Percentiles rank a stretch among this genome's conserved stretches.
phyloP scores from a whole-genome alignment of 169 alveolate species.

The Plasmodium coatneyi region DNA sequence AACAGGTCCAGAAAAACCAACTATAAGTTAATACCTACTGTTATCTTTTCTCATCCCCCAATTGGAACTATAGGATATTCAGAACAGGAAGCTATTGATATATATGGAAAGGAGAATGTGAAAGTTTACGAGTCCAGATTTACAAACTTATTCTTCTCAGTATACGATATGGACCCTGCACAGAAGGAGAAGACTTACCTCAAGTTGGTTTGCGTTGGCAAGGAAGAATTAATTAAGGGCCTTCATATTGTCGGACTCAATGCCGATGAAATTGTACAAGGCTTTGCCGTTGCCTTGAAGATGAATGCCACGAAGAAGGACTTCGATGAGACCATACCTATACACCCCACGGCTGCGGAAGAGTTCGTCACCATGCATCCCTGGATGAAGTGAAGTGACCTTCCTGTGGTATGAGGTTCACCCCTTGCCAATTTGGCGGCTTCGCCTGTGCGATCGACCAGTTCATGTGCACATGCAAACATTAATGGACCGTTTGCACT shows the following conservation, averaged over 20 bases:
- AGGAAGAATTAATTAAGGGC: constrained; percentile 89
- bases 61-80: constrained; percentile 92
- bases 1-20: constrained; percentile 71
- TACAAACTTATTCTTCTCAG: constrained; percentile 82
- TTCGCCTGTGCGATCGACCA: not conserved
- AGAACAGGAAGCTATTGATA: constrained; percentile 90
- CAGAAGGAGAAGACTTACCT: constrained; percentile 83
- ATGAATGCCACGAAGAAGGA: constrained; percentile 91
- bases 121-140: constrained; percentile 83
- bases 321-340: constrained; percentile 88
- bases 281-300: constrained; percentile 91
- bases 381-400: constrained; percentile 71
- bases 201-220: constrained; percentile 84
- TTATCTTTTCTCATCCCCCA: constrained; percentile 93
- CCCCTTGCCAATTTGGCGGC: not conserved
- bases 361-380: constrained; percentile 88
- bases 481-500: not conserved
- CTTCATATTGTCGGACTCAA: constrained; percentile 89
- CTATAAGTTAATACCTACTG: constrained; percentile 90
- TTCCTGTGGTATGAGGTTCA: not conserved
- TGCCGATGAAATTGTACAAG: constrained; percentile 93
- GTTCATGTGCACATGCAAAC: not conserved
- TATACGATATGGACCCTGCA: constrained; percentile 75
- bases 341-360: constrained; percentile 94
- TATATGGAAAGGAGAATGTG: constrained; percentile 90